Evolutionary conservation across 208 protist species (phyloP), one percentile per base, ranked within the genome.

Genomic region (Phytomonas francai): DNA sequence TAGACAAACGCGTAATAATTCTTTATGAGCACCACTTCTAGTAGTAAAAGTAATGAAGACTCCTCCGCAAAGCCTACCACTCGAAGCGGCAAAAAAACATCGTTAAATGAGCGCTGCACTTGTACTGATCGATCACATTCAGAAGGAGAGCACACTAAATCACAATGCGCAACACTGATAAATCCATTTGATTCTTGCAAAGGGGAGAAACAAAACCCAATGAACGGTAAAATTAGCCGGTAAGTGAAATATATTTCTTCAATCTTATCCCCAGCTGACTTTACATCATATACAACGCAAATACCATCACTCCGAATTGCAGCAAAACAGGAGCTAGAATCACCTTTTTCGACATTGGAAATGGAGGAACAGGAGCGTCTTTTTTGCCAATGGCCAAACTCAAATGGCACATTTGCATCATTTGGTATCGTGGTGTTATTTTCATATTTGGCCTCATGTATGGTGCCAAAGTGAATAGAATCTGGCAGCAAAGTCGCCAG

Each of bases 1-100:
- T 64, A 77, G 8, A 79, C 49, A 60, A 83, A 67, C 3, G 68
- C 71, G 60, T 77, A 71, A 58, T 59, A 72, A 7, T 64, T 42
- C 39, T 56, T 31, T 11, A 72, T 65, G 0, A 60, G 70, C 22
- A 82, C 64, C 0, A 82, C 65, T 56, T 78, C 77, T 1, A 82
- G 51, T 29, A 82, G 70, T 11, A 82, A 39, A 54, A 54, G 11
- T 54, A 22, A 25, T 54, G 45, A 12, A 54, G 45, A 54, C 45
- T 54, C 45, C 22, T 54, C 19, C 5, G 25, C 16, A 54, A 54
- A 54, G 16, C 45, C 45, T 7, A 54, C 19, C 45, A 9, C 45
- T 25, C 22, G 8, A 67, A 11, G 45, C 36, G 3, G 33, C 12
- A 2, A 54, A 54, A 54, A 54, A 7, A 25, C 1, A 54, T 54